A percentile compares a stretch with the other conserved stretches of the same genome.
Evolutionary conservation across 768 basidiomycete genomes (phyloP).

Genomic region (Macrolepiota albuminosa): DNA sequence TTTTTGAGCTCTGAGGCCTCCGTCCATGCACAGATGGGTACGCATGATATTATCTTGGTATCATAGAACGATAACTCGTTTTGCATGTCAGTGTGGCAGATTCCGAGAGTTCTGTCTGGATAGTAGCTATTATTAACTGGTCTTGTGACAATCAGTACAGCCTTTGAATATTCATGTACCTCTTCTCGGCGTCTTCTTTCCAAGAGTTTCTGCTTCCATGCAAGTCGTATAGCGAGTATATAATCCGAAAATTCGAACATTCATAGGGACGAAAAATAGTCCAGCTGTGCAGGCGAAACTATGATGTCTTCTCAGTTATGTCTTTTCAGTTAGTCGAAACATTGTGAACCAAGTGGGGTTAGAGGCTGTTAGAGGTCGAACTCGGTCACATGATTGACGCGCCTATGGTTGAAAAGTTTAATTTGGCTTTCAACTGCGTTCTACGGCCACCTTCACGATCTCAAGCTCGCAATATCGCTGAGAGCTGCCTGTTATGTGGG

Average conservation of each 20-base stretch:
- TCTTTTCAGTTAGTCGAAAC: too few species aligned
- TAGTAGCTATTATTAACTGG: background rate
- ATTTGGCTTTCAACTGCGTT: constrained; percentile 8
- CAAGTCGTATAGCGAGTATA: background rate
- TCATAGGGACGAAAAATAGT: background rate
- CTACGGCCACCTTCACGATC: constrained; percentile 5
- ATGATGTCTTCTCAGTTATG: too few species aligned
- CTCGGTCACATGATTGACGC: constrained; percentile 21
- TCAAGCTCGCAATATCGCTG: background rate
- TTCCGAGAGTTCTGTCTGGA: background rate
- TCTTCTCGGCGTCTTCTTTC: background rate
- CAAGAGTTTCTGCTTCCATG: background rate
- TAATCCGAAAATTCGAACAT: background rate
- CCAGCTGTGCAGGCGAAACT: too few species aligned
- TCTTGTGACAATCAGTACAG: background rate
- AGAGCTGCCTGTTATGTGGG: constrained; percentile 45
- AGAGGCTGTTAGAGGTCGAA: background rate
- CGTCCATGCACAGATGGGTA: background rate
- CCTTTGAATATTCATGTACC: background rate
- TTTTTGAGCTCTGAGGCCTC: background rate
- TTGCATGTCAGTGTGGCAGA: background rate
- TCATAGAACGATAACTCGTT: background rate
- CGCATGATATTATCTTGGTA: background rate
- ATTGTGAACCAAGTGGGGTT: too few species aligned
- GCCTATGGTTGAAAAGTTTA: constrained; percentile 15